phyloP scores from a whole-genome alignment of 305 asterid species.

The Fraxinus baroniana region DNA sequence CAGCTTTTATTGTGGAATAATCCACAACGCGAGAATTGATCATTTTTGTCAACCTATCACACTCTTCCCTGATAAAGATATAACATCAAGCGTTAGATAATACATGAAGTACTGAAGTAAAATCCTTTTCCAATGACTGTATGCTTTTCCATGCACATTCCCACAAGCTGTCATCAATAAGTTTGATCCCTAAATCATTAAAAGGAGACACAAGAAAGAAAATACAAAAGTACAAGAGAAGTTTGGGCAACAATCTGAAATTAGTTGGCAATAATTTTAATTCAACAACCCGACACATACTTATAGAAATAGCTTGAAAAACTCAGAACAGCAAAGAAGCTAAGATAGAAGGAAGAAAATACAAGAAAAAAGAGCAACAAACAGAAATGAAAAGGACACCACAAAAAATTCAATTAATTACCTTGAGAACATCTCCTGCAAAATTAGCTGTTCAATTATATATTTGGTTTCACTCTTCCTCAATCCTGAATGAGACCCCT shows the following conservation, averaged over 20 bases:
- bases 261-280: background rate
- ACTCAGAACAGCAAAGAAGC: slow-evolving; percentile 3
- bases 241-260: background rate
- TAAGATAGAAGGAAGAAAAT: slow-evolving; percentile 2
- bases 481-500: slow-evolving; percentile 29
- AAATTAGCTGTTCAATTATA: slow-evolving; percentile 56
- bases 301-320: background rate
- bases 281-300: background rate
- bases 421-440: slow-evolving; percentile 72
- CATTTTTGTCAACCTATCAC: slow-evolving; percentile 52
- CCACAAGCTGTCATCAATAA: background rate
- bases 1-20: slow-evolving; percentile 33
- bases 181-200: background rate
- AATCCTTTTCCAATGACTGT: slow-evolving; percentile 3
- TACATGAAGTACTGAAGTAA: slow-evolving; percentile 17
- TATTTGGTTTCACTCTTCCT: slow-evolving; percentile 49
- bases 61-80: slow-evolving; percentile 58
- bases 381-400: background rate
- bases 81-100: slow-evolving; percentile 17
- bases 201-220: background rate
- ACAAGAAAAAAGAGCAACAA: background rate
- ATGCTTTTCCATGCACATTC: background rate
- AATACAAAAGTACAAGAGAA: background rate
- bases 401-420: slow-evolving; percentile 24
- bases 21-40: slow-evolving; percentile 62